Conservation (phyloP, 768 basidiomycete species). For the Tremella mesenterica region DNA sequence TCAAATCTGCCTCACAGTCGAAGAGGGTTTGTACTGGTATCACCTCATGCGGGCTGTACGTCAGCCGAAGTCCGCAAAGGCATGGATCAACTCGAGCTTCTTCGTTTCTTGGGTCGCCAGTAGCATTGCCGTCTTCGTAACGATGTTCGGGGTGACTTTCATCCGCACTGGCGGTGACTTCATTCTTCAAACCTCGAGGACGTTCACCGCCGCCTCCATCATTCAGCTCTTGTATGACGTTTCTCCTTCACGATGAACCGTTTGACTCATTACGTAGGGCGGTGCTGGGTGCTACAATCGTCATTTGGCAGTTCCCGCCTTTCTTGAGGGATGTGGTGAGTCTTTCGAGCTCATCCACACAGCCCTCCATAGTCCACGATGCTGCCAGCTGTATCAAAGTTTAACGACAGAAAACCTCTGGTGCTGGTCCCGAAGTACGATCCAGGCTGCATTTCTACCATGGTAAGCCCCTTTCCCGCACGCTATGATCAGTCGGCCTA, state of each 20-base stretch:
- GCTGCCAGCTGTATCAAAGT: neutral
- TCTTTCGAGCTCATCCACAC: neutral
- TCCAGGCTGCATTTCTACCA: constrained; percentile 30
- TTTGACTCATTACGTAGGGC: constrained; percentile 11
- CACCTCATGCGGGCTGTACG: constrained; percentile 31
- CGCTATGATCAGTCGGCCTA: too few species aligned
- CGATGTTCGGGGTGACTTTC: constrained; percentile 8
- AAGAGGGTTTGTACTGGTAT: constrained; percentile 34
- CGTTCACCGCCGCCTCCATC: constrained; percentile 7
- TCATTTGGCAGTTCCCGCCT: constrained; percentile 22
- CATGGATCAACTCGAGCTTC: constrained; percentile 18
- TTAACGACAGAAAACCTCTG: constrained; percentile 19
- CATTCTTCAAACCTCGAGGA: constrained; percentile 9
- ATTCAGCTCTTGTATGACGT: constrained; percentile 24
- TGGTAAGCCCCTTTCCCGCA: constrained; percentile 8
- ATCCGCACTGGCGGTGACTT: constrained; percentile 7
- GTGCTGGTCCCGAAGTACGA: constrained; percentile 31
- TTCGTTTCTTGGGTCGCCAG: constrained; percentile 28
- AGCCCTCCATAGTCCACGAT: neutral
- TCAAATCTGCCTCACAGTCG: constrained; percentile 23
- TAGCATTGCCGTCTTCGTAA: constrained; percentile 1
- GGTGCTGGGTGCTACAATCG: constrained; percentile 10
- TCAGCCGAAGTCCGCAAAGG: constrained; percentile 14
- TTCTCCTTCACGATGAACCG: neutral
- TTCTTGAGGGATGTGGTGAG: constrained; percentile 30